Evolutionary conservation across 176 grass and related monocot species (phyloP).

Genomic region (Otatea glauca): DNA sequence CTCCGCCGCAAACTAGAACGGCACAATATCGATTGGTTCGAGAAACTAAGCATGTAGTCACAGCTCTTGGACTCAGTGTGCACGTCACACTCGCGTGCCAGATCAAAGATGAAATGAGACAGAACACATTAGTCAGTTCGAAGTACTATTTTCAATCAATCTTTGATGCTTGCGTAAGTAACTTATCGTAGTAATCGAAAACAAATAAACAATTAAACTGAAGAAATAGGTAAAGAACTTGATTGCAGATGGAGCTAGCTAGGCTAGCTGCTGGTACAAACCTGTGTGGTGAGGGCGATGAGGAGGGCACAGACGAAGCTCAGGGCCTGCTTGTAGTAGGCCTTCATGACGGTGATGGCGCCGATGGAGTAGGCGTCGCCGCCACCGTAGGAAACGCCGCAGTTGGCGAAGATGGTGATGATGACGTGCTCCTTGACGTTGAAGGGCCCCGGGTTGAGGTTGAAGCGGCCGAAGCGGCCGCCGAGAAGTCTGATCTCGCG

Average conservation of each 20-base stretch:
- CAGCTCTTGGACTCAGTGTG: not conserved
- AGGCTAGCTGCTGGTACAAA: not conserved
- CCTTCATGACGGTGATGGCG: constrained; percentile 98
- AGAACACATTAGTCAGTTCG: not conserved
- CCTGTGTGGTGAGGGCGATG: constrained; percentile 94
- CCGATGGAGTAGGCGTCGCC: constrained; percentile 96
- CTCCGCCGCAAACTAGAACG: constrained; percentile 8
- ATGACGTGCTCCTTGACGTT: constrained; percentile 99
- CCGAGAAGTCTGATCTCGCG: constrained; percentile 55
- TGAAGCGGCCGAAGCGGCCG: constrained; percentile 65
- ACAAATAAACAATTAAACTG: not conserved
- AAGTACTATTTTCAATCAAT: not conserved
- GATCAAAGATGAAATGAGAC: not conserved
- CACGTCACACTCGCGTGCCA: constrained; percentile 27
- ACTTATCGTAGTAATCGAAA: not conserved
- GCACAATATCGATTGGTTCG: not conserved
- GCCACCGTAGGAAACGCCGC: constrained; percentile 85
- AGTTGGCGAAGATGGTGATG: constrained; percentile 95
- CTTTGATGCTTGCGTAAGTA: not conserved
- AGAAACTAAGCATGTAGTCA: not conserved
- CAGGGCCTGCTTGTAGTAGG: constrained; percentile 87
- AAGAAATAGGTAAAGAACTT: not conserved
- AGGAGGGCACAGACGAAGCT: constrained; percentile 81
- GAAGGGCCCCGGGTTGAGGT: constrained; percentile 88
- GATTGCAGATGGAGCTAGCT: not conserved